Conservation (phyloP, 805 yeast species). For the Wickerhamiella vanderwaltii region DNA sequence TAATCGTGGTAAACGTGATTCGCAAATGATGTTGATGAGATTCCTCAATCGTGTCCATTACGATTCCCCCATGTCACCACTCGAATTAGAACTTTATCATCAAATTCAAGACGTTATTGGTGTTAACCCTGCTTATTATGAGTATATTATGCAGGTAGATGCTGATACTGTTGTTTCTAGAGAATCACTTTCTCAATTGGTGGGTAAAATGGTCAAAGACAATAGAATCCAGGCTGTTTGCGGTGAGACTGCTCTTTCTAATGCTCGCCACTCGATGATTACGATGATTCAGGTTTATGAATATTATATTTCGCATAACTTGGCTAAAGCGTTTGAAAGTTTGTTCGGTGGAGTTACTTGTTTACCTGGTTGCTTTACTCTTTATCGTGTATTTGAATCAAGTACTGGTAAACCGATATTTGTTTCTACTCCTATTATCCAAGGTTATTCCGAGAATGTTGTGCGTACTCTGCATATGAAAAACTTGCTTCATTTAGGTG, state of each 20-base stretch:
- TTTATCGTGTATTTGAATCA: constrained; percentile 45
- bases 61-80: constrained; percentile 46
- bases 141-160: constrained; percentile 45
- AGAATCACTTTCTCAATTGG: constrained; percentile 44
- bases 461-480: constrained; percentile 49
- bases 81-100: constrained; percentile 43
- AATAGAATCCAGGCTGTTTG: constrained; percentile 48
- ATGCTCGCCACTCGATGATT: constrained; percentile 43
- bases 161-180: constrained; percentile 49
- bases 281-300: constrained; percentile 54
- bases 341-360: constrained; percentile 53
- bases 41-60: constrained; percentile 48
- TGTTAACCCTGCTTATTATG: constrained; percentile 48
- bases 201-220: constrained; percentile 47
- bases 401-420: constrained; percentile 47
- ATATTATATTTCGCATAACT: constrained; percentile 51
- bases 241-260: constrained; percentile 50
- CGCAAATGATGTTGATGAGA: constrained; percentile 46
- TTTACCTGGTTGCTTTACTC: constrained; percentile 54
- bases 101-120: constrained; percentile 48
- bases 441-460: constrained; percentile 42
- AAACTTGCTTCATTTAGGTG: constrained; percentile 49
- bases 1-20: constrained; percentile 54
- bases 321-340: constrained; percentile 51
- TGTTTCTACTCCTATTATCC: constrained; percentile 48